Base-by-base conservation (phyloP, 2,329 filamentous ascomycete genomes). In the Lithohypha guttulata region DNA sequence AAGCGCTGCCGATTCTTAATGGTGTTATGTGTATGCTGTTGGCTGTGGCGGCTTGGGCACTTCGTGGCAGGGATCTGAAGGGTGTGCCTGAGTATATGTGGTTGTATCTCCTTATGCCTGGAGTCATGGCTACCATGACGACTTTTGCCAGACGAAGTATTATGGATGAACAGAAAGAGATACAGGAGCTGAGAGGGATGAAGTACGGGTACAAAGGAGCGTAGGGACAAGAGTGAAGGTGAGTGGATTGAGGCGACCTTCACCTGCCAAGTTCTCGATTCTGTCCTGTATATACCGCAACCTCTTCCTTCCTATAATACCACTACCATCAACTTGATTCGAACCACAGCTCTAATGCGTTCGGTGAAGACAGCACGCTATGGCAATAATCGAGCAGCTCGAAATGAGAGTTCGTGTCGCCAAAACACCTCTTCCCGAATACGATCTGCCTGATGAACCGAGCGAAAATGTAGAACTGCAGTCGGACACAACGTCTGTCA, bases 191-290 rank as follows among this genome's bases (percentile, higher is more conserved):
- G 35, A 42, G 44, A 13, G 44, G 43, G 10, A 31, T 52, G 46
- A 48, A 42, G 34, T 52, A 52, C 34, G 43, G 45, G 6, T 52
- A 50, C 22, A 53, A 51, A 40, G 51, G 51, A 3, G 51, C 51
- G 15, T 53, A 42, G 49, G 15, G 8, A 14, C 11, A 13, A 14
- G 27, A 14, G 5, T 6, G 27, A 11, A 13, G n/a, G 23, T n/a
- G n/a, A 25, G 7, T n/a, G n/a, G 23, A 25, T n/a, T 8, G 7
- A 7, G n/a, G 23, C 23, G 7, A 25, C 23, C n/a, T n/a, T n/a
- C n/a, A n/a, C n/a, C n/a, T n/a, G n/a, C n/a, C n/a, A n/a, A n/a
- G n/a, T n/a, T n/a, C n/a, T n/a, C n/a, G n/a, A n/a, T n/a, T n/a
- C n/a, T n/a, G n/a, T n/a, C n/a, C n/a, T n/a, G n/a, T n/a, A n/a